phyloP scores from a whole-genome alignment of 148 eudicot genomes.

The Chenopodium suecicum region DNA sequence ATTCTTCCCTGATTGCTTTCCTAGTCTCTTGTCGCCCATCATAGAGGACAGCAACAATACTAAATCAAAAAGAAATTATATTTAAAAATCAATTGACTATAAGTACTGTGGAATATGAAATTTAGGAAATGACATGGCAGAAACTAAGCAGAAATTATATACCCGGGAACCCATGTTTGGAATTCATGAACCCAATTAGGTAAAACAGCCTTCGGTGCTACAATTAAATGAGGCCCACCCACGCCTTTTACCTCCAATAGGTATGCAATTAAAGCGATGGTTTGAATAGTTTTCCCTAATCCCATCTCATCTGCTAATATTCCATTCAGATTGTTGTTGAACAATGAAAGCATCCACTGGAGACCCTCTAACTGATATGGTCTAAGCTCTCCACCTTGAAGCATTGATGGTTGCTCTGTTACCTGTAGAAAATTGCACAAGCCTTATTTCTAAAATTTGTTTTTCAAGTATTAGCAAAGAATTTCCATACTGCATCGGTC shows the following conservation, averaged over 20 bases:
- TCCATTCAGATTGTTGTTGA: conserved; percentile 94
- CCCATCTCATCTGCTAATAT: conserved; percentile 99
- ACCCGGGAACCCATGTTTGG: conserved; percentile 92
- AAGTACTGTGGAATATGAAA: not conserved
- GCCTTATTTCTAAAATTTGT: not conserved
- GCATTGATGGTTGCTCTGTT: conserved; percentile 92
- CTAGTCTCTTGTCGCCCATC: conserved; percentile 85
- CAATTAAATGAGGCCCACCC: conserved; percentile 86
- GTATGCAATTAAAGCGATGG: conserved; percentile 87
- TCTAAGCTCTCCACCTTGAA: conserved; percentile 99
- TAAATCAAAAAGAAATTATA: conserved; percentile 35
- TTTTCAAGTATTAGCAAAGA: not conserved
- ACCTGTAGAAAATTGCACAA: conserved; percentile 48
- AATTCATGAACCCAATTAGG: conserved; percentile 95
- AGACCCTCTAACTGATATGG: conserved; percentile 96
- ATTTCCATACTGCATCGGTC: not conserved
- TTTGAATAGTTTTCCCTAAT: conserved; percentile 95
- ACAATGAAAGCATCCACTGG: conserved; percentile 97
- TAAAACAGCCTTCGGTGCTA: conserved; percentile 97
- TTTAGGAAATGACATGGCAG: not conserved
- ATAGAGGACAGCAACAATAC: conserved; percentile 80
- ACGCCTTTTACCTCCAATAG: conserved; percentile 89
- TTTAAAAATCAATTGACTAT: too few relatives aligned
- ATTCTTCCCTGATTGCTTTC: conserved; percentile 87
- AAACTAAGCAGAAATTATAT: conserved; percentile 1